Conservation (phyloP, 768 basidiomycete genomes). For the Russula abietina region DNA sequence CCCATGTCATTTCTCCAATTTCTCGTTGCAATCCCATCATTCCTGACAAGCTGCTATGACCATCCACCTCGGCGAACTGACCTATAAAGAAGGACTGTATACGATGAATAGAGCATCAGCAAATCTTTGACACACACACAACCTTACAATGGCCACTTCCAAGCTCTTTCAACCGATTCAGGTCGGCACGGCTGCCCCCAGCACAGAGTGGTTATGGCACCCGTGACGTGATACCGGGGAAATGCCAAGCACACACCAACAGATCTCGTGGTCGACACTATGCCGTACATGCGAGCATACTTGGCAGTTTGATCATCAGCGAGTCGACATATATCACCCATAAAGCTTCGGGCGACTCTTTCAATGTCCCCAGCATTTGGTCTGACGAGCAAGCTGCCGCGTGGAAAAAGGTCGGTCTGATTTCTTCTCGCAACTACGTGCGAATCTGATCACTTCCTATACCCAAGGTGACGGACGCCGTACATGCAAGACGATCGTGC, state of each 20-base stretch:
- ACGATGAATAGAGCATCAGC: neutral
- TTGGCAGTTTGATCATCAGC: slow-evolving; percentile 51
- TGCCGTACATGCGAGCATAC: slow-evolving; percentile 39
- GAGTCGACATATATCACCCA: slow-evolving; percentile 52
- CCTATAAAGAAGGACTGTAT: neutral
- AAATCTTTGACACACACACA: neutral
- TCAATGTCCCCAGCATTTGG: slow-evolving; percentile 45
- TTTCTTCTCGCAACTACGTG: neutral
- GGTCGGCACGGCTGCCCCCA: slow-evolving; percentile 37
- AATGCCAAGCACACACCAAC: slow-evolving; percentile 32
- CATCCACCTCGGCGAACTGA: neutral
- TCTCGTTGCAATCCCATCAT: neutral
- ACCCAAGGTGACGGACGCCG: slow-evolving; percentile 36
- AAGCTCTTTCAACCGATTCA: slow-evolving; percentile 43
- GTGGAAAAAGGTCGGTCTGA: slow-evolving; percentile 45
- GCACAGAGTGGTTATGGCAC: slow-evolving; percentile 51
- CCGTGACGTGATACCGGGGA: slow-evolving; percentile 44
- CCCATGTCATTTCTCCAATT: neutral
- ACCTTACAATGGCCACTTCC: neutral
- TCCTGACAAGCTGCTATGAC: too few species aligned
- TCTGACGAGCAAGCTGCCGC: slow-evolving; percentile 43
- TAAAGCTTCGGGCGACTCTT: slow-evolving; percentile 40
- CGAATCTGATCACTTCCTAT: neutral
- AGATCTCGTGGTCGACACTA: slow-evolving; percentile 42
- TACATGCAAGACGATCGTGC: slow-evolving; percentile 39